Base-by-base conservation (phyloP, 1,139 yeast species). In the Saccharomyces hybrid region DNA sequence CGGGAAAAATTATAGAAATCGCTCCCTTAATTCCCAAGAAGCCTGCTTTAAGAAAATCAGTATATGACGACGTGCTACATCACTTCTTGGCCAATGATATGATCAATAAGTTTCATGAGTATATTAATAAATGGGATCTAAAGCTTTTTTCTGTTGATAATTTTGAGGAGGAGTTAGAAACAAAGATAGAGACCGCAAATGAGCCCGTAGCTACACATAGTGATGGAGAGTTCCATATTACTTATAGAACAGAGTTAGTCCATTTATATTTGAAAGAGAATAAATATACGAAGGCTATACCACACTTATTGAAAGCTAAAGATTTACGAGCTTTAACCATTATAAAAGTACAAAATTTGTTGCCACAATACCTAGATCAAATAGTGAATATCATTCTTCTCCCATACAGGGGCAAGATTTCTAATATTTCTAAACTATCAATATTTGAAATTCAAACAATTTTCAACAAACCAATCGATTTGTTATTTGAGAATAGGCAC, bases 401-500 rank as follows among this genome's bases (percentile, higher is more conserved):
- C 9, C 74, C 79, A 16, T 63, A 66, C 5, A 48, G 13, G 7
- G 50, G 50, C 26, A 13, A 48, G n/a, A 14, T 48, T 27, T 48
- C 34, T 16, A 13, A 51, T n/a, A 23, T 51, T 5, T 20, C 42
- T n/a, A 38, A 26, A 14, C 23, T 44, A 11, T 38, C 50, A 28
- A 47, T 26, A 38, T 47, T 7, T 48, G 70, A 74, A 6, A 63
- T 86, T 1, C 70, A 75, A 26, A 66, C 66, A 0, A 70, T 69
- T 42, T 65, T 86, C 6, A 55, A 62, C 1, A 78, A 77, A 16
- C 73, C 84, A 0, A 73, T 89, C 8, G 69, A 76, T 2, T 73
- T 86, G 8, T 73, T 90, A 28, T 86, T 86, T 1, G 81, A 78
- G 7, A 81, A 82, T 49, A 74, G 90, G 44, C 86, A 84, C 60